Base-by-base conservation (phyloP, 345 rosid species). In the Eucalyptus polyanthemos region DNA sequence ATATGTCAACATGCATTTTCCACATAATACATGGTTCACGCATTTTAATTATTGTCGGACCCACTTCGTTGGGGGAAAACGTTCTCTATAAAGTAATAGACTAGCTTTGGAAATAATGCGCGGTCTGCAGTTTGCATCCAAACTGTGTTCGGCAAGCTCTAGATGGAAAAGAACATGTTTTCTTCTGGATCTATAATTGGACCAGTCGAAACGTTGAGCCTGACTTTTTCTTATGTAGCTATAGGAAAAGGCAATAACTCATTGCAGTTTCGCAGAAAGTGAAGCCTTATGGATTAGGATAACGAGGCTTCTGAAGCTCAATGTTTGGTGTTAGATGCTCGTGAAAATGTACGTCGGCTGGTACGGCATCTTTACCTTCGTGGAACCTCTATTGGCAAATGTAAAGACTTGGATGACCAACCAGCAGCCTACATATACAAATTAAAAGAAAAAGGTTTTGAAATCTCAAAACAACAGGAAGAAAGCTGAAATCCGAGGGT, bases 61-160 rank as follows among this genome's bases (percentile, higher is more conserved):
- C 8, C 9, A n/a, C 76, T 65, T 3, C 76, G 76, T 65, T n/a
- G 76, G 14, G 34, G 2, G 69, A 13, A 65, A 65, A n/a, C 76
- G 19, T n/a, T 65, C 10, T 65, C 37, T n/a, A 14, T n/a, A 4
- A n/a, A 0, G 0, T n/a, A 65, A 65, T n/a, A 4, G 37, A 65
- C 76, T n/a, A 2, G 19, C 21, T 14, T 65, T 17, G 81, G 45
- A 19, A 34, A 19, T 5, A 19, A 37, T 10, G 81, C 81, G 81
- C 81, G 37, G 44, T 72, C 25, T 19, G 25, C 7, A 72, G 22
- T 69, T 69, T 69, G 44, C 44, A 17, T 34, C 80, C 81, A 72
- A 34, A 17, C 25, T 10, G 80, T 67, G 80, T 37, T 67, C 40
- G 25, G 40, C 45, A 10, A 19, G 25, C 10, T 72, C 25, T 34